A percentile compares a stretch with the other conserved stretches of the same genome.
These are phyloP conservation scores for Hypocreales sp. DNA, from an alignment of 2,329 filamentous ascomycete species.

Conservation along the genomic window DNA sequence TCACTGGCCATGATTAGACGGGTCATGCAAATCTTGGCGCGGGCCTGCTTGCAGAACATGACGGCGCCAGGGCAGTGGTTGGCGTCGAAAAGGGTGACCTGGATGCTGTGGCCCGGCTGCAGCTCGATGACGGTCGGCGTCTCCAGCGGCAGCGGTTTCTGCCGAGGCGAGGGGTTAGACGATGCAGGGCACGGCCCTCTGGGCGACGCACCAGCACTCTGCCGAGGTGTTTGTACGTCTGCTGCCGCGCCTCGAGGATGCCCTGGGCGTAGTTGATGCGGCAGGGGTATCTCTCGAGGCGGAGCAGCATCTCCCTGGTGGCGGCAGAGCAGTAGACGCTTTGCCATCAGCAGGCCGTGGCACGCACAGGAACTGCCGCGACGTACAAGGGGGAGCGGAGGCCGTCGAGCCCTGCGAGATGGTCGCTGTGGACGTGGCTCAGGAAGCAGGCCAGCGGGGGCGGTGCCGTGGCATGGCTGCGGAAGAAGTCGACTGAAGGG, in stretches of 20 bases:
- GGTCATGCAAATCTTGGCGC: too few species aligned
- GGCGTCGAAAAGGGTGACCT: slow-evolving; percentile 75
- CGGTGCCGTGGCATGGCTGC: slow-evolving; percentile 31
- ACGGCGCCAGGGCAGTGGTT: slow-evolving; percentile 85
- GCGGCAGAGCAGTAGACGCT: slow-evolving; percentile 73
- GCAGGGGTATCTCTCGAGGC: slow-evolving; percentile 63
- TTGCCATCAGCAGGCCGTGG: too few species aligned
- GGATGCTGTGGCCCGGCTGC: slow-evolving; percentile 48
- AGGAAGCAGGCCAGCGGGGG: slow-evolving; percentile 73
- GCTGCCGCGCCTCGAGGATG: slow-evolving; percentile 56
- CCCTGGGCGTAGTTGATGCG: slow-evolving; percentile 70
- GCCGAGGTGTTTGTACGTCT: slow-evolving; percentile 62
- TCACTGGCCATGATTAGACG: too few species aligned
- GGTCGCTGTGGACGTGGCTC: slow-evolving; percentile 86
- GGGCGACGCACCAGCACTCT: slow-evolving; percentile 40
- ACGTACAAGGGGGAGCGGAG: slow-evolving; percentile 57
- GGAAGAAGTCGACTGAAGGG: slow-evolving; percentile 73
- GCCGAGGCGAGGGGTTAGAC: neutral
- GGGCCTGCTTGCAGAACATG: slow-evolving; percentile 80
- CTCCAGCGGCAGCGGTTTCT: slow-evolving; percentile 70
- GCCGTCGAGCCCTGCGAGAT: slow-evolving; percentile 65
- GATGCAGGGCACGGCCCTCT: neutral
- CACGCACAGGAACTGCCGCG: too few species aligned
- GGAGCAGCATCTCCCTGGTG: slow-evolving; percentile 65
- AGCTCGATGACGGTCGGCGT: slow-evolving; percentile 67